These are phyloP conservation scores for Calonectria montana DNA, from an alignment of 2,329 filamentous ascomycete genomes.

Conservation along the genomic window DNA sequence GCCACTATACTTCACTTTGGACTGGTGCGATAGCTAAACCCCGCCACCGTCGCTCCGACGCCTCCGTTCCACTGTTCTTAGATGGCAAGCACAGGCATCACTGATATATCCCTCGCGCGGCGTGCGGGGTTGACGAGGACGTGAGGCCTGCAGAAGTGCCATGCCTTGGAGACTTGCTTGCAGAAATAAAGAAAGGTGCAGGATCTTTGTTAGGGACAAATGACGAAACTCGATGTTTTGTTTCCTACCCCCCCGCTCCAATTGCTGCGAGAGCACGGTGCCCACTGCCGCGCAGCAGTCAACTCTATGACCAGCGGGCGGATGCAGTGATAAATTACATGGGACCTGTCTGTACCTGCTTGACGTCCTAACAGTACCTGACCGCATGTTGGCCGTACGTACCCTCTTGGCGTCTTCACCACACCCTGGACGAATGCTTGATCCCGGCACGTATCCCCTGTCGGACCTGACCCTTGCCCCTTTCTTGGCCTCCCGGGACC, in stretches of 20 bases:
- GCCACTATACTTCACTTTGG: neutral
- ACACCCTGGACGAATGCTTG: conserved; percentile 3
- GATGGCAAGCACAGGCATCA: conserved; percentile 9
- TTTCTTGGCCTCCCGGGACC: conserved; percentile 1
- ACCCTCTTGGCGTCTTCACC: conserved; percentile 1
- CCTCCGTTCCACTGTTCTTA: conserved; percentile 8
- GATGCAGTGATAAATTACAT: conserved; percentile 1
- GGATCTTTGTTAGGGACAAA: neutral
- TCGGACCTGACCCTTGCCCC: neutral
- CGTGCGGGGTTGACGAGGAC: conserved; percentile 9
- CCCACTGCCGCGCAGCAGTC: neutral
- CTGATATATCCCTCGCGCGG: conserved; percentile 14
- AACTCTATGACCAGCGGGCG: neutral
- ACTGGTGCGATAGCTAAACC: conserved; percentile 3
- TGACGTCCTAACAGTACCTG: neutral
- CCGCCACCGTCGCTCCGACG: conserved; percentile 7
- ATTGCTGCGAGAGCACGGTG: neutral
- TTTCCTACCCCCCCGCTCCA: neutral
- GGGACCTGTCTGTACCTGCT: neutral
- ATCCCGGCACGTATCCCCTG: conserved; percentile 3
- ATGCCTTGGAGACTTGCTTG: neutral
- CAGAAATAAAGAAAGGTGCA: neutral
- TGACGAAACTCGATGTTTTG: neutral
- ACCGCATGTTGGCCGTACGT: neutral
- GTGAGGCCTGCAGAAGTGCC: neutral